Evolutionary conservation across 2,329 filamentous ascomycete species (phyloP), one percentile per base, ranked within the genome.

Genomic region (Thelonectria blattea): DNA sequence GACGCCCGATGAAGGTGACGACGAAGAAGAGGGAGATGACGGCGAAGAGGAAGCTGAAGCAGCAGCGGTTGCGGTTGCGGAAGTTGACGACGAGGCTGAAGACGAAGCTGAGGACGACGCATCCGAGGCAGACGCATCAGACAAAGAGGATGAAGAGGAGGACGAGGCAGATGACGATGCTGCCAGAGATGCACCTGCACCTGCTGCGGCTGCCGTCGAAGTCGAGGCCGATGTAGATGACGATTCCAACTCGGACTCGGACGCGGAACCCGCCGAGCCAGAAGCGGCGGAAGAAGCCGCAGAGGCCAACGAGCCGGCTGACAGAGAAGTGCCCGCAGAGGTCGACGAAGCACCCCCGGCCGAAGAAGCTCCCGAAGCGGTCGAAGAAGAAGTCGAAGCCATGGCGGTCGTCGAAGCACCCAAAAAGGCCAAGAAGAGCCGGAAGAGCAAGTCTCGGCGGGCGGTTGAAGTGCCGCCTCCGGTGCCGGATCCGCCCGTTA

Each of bases 391-490:
- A 46, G 67, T 72, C 6, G 75, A 76, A 57, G 68, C 75, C 41
- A 72, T 84, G 43, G 82, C 83, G 56, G 75, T 85, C 51, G 67
- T 85, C 64, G 83, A 85, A 74, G 75, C 81, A 14, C 72, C 81
- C 0, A 75, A 80, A 63, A 76, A 75, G 51, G 76, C 73, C 62
- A 80, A 76, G 72, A 81, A 80, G 71, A 77, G 74, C 57, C 78
- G 76, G 66, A 76, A 73, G 72, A 75, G 72, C 53, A 80, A 74
- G 61, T 70, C 71, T 39, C 79, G 77, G 63, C 69, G 76, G 55
- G 65, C 73, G 24, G 72, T 70, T 42, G 66, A 68, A 20, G 72
- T 72, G 4, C 78, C 80, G 0, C 77, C 78, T 9, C 74, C 81
- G 9, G 78, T 77, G 7, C 80, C 81, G 20, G 79, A 81, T 17